Base-by-base conservation (phyloP, 2,329 filamentous ascomycete species). In the Alternaria hordeiaustralica region DNA sequence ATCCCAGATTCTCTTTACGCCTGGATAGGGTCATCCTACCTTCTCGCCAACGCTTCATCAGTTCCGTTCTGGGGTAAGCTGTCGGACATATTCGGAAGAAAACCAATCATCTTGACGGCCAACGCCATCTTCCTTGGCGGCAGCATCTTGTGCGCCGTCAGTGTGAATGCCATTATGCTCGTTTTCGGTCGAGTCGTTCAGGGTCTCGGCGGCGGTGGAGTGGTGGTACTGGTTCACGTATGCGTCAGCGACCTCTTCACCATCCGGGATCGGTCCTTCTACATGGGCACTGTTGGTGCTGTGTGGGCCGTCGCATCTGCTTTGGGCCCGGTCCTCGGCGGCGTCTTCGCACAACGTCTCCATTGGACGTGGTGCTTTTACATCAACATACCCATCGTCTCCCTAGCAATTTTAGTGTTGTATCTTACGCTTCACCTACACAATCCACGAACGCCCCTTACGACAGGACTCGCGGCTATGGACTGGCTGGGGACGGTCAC, bases 1-100 rank as follows among this genome's bases (percentile, higher is more conserved):
- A 71, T 80, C 10, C 90, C 90, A 3, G 87, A 87, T 8, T 83
- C 87, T 4, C 89, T 91, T n/a, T 94, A 93, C 78, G 88, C 89
- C 28, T 94, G 92, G 92, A 90, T 93, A 59, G 92, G 92, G 1
- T 81, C 79, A 1, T 73, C 78, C 4, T 81, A 81, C 50, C 71
- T 81, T 4, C 75, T 81, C 33, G 71, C 77, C 18, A 79, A 80
- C 43, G 78, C 78, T 6, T 77, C 80, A 1, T 78, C 76, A 1
- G 75, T 79, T 7, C 81, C 81, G 1, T 72, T 81, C 47, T 83
- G 81, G 81, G 80, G 79, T 3, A 81, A 80, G 44, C 66, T 82
- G 4, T 76, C 75, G 13, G 78, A 80, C 63, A 67, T 81, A 3
- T 81, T 81, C 59, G 79, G 79, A 13, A 68, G 79, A 10, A 81